Evolutionary conservation across 257 asterid species (phyloP).

Genomic region (Scutellaria minor): DNA sequence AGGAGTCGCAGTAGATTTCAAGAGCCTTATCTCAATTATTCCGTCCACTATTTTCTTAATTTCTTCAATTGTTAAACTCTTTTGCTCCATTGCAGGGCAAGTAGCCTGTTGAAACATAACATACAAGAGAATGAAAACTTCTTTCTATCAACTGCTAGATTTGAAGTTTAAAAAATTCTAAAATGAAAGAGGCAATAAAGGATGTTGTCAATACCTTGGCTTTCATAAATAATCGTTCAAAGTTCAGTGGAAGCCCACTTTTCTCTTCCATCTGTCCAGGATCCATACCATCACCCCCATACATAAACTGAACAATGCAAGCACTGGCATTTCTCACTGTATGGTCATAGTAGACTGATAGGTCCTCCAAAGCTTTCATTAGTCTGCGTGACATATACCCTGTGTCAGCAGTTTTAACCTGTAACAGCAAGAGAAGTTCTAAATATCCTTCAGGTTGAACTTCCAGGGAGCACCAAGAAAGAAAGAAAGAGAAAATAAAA

Average conservation of each 20-base stretch:
- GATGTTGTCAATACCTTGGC: constrained; percentile 61
- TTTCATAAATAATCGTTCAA: constrained; percentile 87
- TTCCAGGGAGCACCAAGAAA: background rate
- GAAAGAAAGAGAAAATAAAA: background rate
- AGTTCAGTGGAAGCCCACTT: constrained; percentile 81
- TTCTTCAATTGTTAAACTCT: constrained; percentile 57
- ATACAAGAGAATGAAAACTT: constrained; percentile 30
- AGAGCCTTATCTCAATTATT: constrained; percentile 53
- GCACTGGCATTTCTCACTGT: constrained; percentile 93
- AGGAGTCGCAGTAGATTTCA: constrained; percentile 46
- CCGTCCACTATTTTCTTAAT: constrained; percentile 37
- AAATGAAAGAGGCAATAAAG: constrained; percentile 3
- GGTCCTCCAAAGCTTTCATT: constrained; percentile 92
- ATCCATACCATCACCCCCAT: constrained; percentile 98
- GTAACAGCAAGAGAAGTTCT: constrained; percentile 34
- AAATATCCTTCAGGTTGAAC: constrained; percentile 10
- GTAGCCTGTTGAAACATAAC: constrained; percentile 70
- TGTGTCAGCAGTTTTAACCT: constrained; percentile 99
- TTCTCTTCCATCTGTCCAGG: constrained; percentile 96
- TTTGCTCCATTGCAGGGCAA: constrained; percentile 74
- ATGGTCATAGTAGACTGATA: constrained; percentile 75
- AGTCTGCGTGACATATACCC: constrained; percentile 99
- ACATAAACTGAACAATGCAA: constrained; percentile 77
- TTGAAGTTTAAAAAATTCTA: constrained; percentile 21
- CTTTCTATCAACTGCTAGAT: constrained; percentile 10